Conservation (phyloP, 495 filamentous ascomycete genomes). For the Penicillium antarcticum region DNA sequence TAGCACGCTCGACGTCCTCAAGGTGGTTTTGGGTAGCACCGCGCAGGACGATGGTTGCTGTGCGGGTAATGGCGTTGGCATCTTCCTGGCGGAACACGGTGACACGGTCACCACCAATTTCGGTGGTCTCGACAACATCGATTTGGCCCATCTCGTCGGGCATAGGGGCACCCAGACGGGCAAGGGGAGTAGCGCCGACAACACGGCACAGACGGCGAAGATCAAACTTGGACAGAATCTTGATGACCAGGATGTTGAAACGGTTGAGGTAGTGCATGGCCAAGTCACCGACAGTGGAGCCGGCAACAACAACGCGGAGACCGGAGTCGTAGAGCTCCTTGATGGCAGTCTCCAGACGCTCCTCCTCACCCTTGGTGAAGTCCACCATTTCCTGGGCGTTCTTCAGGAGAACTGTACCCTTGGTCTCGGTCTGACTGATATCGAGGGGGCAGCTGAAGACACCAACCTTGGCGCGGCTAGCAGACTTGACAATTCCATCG, state of each 20-base stretch:
- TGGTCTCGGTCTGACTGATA: constrained; percentile 95
- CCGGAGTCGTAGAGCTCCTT: constrained; percentile 96
- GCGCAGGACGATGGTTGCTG: constrained; percentile 90
- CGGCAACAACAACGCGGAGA: constrained; percentile 85
- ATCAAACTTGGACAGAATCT: constrained; percentile 98
- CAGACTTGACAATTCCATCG: constrained; percentile 85
- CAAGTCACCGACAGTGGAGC: constrained; percentile 88
- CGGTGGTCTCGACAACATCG: constrained; percentile 94
- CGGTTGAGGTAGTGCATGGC: constrained; percentile 98
- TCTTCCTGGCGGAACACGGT: constrained; percentile 98
- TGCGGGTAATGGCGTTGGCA: constrained; percentile 83
- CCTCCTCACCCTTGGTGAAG: constrained; percentile 96
- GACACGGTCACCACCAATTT: constrained; percentile 97
- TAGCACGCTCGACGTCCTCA: constrained; percentile 94
- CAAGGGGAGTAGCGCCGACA: constrained; percentile 92
- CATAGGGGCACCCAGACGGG: constrained; percentile 95
- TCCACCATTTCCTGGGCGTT: constrained; percentile 98
- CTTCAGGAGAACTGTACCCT: constrained; percentile 97
- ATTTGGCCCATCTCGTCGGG: constrained; percentile 97
- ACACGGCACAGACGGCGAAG: constrained; percentile 90
- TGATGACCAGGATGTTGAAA: constrained; percentile 92
- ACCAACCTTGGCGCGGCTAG: constrained; percentile 87
- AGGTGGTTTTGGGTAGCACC: constrained; percentile 98
- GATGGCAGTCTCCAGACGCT: constrained; percentile 81
- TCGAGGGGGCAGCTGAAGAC: constrained; percentile 97